These are phyloP conservation scores for Plasmodium inui DNA, from an alignment of 169 alveolate species.

Conservation along the genomic window DNA sequence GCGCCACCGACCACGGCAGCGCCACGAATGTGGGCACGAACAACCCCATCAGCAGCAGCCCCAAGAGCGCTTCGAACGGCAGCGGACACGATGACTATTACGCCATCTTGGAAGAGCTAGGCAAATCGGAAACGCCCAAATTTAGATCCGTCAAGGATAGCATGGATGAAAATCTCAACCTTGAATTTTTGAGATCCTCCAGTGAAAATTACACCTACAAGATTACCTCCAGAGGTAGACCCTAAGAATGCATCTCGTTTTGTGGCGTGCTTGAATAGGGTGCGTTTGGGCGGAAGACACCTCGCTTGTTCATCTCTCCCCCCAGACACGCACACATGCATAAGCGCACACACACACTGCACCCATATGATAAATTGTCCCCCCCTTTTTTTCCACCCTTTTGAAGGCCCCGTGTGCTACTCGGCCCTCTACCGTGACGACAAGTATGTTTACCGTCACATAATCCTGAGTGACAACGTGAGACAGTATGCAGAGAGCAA, in stretches of 20 bases:
- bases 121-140: constrained; percentile 28
- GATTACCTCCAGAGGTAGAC: constrained; percentile 66
- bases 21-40: neutral
- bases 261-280: neutral
- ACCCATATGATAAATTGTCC: neutral
- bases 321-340: neutral
- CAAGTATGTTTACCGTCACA: constrained; percentile 87
- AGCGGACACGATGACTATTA: constrained; percentile 33
- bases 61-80: neutral
- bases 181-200: constrained; percentile 56
- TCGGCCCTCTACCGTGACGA: constrained; percentile 89
- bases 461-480: constrained; percentile 87
- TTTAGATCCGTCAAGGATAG: constrained; percentile 67
- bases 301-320: neutral
- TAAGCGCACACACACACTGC: neutral
- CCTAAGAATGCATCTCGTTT: neutral
- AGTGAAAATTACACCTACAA: constrained; percentile 68
- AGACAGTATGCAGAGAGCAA: constrained; percentile 87
- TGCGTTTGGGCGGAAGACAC: neutral
- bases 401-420: constrained; percentile 88
- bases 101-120: constrained; percentile 50
- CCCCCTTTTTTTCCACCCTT: neutral
- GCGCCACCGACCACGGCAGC: neutral
- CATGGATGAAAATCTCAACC: constrained; percentile 67
- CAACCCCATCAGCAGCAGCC: neutral